Conservation (phyloP, 2,329 filamentous ascomycete species). For the Pseudogymnoascus sp. region DNA sequence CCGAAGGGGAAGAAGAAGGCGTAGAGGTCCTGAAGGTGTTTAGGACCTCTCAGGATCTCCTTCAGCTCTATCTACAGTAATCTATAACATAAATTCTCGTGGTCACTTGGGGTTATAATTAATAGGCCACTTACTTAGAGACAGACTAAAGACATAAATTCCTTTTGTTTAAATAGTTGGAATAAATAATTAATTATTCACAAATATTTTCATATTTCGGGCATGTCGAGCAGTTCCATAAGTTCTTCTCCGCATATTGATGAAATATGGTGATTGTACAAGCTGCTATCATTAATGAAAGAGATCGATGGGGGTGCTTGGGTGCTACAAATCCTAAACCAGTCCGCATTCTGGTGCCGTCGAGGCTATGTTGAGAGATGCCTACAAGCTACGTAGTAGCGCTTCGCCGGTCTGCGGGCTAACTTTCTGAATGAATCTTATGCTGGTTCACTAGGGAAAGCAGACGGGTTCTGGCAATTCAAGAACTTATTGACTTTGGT, state of each 20-base stretch:
- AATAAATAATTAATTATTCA: background rate
- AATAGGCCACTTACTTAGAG: background rate
- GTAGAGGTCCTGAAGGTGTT: background rate
- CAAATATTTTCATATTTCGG: background rate
- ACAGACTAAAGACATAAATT: background rate
- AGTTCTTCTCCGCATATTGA: background rate
- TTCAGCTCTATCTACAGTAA: background rate
- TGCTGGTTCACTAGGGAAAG: too few relatives aligned
- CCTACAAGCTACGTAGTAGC: too few relatives aligned
- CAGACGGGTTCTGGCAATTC: too few relatives aligned
- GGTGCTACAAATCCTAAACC: too few relatives aligned
- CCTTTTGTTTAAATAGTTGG: background rate
- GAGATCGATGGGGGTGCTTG: too few relatives aligned
- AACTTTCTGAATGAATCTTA: too few relatives aligned
- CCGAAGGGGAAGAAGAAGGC: slow-evolving; percentile 29
- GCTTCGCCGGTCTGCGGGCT: too few relatives aligned
- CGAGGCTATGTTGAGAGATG: too few relatives aligned
- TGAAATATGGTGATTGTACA: too few relatives aligned
- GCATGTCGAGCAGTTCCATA: background rate
- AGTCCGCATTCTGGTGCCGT: too few relatives aligned
- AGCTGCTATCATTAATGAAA: too few relatives aligned
- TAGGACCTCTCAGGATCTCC: background rate
- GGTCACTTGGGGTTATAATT: background rate
- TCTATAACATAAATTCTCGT: background rate
- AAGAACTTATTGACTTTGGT: too few relatives aligned